Evolutionary conservation across 2,329 filamentous ascomycete genomes (phyloP).

Genomic region (Trichoderma gracile): DNA sequence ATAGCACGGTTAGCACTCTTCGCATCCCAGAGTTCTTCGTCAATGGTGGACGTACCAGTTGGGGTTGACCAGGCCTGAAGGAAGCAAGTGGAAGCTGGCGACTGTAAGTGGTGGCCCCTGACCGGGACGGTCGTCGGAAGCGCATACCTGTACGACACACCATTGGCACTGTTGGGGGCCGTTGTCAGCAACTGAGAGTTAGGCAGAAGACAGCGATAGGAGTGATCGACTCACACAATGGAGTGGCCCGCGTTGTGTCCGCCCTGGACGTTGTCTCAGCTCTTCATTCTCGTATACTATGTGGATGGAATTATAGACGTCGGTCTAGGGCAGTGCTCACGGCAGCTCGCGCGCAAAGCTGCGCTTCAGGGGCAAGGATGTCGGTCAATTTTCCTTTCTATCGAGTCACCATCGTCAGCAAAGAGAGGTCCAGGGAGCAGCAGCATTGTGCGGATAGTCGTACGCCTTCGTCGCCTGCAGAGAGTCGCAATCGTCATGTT

Average conservation of each 20-base stretch:
- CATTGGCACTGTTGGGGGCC: constrained; percentile 32
- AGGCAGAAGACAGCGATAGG: constrained; percentile 17
- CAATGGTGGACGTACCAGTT: constrained; percentile 41
- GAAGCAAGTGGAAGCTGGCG: constrained; percentile 60
- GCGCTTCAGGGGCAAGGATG: constrained; percentile 37
- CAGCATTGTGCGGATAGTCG: constrained; percentile 28
- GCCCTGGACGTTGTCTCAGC: constrained; percentile 33
- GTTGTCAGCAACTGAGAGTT: constrained; percentile 8
- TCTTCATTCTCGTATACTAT: constrained; percentile 21
- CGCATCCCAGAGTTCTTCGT: background rate
- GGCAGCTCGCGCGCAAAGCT: constrained; percentile 40
- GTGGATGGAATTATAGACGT: constrained; percentile 14
- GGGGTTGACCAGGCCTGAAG: constrained; percentile 72
- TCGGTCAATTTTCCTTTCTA: constrained; percentile 44
- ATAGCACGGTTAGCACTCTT: constrained; percentile 36
- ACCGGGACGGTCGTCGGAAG: constrained; percentile 24
- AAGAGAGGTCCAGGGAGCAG: constrained; percentile 4
- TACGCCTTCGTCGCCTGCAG: constrained; percentile 41
- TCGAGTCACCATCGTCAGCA: constrained; percentile 29
- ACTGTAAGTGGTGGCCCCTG: constrained; percentile 24
- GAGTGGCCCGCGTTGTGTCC: constrained; percentile 36
- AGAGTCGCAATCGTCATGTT: constrained; percentile 30
- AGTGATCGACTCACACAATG: constrained; percentile 30
- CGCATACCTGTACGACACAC: constrained; percentile 41
- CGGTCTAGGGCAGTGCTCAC: constrained; percentile 33